Evolutionary conservation across 148 eudicot genomes (phyloP).

Genomic region (Heliosperma pusillum): DNA sequence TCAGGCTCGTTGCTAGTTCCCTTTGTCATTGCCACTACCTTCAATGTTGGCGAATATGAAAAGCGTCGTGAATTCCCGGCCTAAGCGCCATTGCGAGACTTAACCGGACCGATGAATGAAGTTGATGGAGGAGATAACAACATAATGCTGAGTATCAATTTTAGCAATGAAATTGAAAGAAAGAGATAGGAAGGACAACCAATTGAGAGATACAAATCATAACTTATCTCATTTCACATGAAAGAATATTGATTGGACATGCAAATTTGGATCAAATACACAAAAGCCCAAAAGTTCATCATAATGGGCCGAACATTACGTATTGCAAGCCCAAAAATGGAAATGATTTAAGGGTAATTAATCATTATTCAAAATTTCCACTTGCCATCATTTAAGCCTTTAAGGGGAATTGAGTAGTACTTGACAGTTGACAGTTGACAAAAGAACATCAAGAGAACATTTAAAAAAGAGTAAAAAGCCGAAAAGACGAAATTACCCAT

Average conservation of each 20-base stretch:
- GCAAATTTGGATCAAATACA: neutral
- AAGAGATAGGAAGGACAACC: neutral
- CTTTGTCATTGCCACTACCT: conserved; percentile 48
- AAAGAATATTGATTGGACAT: neutral
- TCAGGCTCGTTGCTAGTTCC: conserved; percentile 33
- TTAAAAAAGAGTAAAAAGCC: neutral
- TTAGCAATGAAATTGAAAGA: neutral
- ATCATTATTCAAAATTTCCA: neutral
- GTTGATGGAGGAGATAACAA: conserved; percentile 20
- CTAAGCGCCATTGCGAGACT: conserved; percentile 1
- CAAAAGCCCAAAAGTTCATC: neutral
- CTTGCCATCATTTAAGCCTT: neutral
- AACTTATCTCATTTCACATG: neutral
- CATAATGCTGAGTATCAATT: neutral
- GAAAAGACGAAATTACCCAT: conserved; percentile 30
- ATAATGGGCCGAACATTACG: neutral
- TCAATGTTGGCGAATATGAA: neutral
- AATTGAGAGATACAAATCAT: neutral
- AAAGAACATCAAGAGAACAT: neutral
- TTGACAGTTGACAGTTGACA: too few species aligned
- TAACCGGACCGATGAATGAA: conserved; percentile 8
- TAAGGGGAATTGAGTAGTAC: neutral
- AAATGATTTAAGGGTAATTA: neutral
- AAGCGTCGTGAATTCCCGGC: neutral
- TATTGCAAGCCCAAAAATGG: neutral